These are phyloP conservation scores for Lobulomyces angularis DNA, from an alignment of 192 early-diverging fungal species.

Conservation along the genomic window DNA sequence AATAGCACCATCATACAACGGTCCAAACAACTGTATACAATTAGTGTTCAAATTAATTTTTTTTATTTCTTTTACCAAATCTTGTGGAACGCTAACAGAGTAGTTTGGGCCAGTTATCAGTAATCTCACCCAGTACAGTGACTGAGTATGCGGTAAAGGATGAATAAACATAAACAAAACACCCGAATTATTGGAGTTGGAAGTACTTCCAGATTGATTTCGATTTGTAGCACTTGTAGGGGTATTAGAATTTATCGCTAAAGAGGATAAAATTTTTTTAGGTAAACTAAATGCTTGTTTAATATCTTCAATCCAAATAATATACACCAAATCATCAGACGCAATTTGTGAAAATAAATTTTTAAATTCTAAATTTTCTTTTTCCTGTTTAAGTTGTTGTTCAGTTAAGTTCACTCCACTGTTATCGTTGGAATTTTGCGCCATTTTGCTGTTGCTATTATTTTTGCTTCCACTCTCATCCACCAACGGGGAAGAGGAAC, in stretches of 20 bases:
- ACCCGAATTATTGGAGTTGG: constrained; percentile 7
- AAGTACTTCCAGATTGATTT: no score
- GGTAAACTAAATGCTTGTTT: constrained; percentile 23
- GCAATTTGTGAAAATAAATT: constrained; percentile 24
- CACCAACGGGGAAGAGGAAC: no score
- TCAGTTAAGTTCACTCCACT: no score
- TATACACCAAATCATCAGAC: constrained; percentile 48
- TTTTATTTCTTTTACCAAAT: not conserved
- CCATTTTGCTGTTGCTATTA: no score
- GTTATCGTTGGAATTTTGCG: no score
- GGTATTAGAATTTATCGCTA: no score
- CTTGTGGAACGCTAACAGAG: constrained; percentile 26
- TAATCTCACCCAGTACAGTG: constrained; percentile 58
- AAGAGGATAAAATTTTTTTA: no score
- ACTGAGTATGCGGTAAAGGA: constrained; percentile 43
- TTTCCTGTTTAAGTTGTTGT: no score
- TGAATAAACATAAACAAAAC: constrained; percentile 57
- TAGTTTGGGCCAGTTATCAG: constrained; percentile 31
- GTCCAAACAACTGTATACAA: constrained; percentile 40
- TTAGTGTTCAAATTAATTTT: constrained; percentile 4
- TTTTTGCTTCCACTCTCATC: no score
- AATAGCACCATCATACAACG: constrained; percentile 60
- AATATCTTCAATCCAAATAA: constrained; percentile 65
- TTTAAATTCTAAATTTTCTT: no score
- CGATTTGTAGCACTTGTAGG: no score